These are phyloP conservation scores for Serendipita vermifera DNA, from an alignment of 768 basidiomycete genomes.

Conservation along the genomic window DNA sequence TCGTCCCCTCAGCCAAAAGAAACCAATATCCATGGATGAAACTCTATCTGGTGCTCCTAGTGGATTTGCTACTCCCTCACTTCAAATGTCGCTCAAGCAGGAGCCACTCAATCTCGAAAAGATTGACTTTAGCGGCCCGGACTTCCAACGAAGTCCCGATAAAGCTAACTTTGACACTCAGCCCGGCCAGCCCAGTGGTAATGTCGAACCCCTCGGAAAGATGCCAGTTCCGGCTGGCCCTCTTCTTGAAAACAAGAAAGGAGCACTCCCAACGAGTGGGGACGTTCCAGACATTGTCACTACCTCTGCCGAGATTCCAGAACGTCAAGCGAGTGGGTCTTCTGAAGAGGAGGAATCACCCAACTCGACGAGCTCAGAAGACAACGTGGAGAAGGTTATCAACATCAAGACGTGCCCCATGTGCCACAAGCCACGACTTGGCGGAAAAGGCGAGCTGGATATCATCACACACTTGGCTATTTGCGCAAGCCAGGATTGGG, in stretches of 20 bases:
- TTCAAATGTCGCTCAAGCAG: conserved; percentile 37
- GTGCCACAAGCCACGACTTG: conserved; percentile 78
- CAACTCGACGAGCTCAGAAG: conserved; percentile 19
- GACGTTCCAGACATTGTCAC: neutral
- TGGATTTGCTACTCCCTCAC: conserved; percentile 23
- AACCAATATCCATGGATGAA: conserved; percentile 42
- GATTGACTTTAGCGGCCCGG: conserved; percentile 49
- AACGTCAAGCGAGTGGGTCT: conserved; percentile 10
- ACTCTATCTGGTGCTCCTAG: conserved; percentile 12
- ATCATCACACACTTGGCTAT: conserved; percentile 96
- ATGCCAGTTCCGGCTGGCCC: conserved; percentile 5
- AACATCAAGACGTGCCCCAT: conserved; percentile 91
- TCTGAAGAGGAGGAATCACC: conserved; percentile 21
- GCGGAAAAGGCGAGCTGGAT: conserved; percentile 79
- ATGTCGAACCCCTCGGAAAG: neutral
- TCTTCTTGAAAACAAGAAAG: neutral
- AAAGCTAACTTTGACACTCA: neutral
- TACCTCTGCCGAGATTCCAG: neutral
- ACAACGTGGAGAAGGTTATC: conserved; percentile 69
- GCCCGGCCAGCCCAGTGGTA: neutral
- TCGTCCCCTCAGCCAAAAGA: conserved; percentile 58
- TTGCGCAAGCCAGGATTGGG: conserved; percentile 91
- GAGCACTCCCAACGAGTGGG: neutral
- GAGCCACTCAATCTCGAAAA: conserved; percentile 32
- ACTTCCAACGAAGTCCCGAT: conserved; percentile 19